Evolutionary conservation across 495 filamentous ascomycete genomes (phyloP).

Genomic region (Halenospora varia): DNA sequence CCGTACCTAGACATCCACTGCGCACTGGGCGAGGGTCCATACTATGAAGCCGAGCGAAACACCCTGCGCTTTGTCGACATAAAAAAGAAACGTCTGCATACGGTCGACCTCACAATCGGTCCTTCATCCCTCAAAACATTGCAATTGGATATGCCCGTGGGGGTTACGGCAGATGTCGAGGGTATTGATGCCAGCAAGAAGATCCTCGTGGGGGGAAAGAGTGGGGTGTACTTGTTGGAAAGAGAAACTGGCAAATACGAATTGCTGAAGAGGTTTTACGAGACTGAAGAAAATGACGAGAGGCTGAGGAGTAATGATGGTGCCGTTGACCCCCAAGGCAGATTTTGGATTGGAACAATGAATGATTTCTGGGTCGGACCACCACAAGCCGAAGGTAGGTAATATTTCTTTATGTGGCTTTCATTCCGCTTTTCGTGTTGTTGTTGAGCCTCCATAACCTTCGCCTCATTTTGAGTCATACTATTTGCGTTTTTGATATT

Average conservation of each 20-base stretch:
- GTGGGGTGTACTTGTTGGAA: constrained; percentile 73
- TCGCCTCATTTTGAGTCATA: no score
- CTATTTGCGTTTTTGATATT: no score
- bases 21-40: constrained; percentile 78
- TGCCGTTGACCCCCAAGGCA: constrained; percentile 70
- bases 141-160: constrained; percentile 63
- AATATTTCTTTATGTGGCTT: background rate
- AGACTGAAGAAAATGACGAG: constrained; percentile 40
- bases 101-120: constrained; percentile 62
- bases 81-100: constrained; percentile 71
- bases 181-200: constrained; percentile 56
- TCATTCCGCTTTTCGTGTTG: no score
- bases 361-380: constrained; percentile 61
- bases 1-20: constrained; percentile 74
- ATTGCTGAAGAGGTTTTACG: constrained; percentile 57
- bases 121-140: constrained; percentile 59
- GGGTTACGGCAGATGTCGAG: constrained; percentile 81
- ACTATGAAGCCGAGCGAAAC: constrained; percentile 63
- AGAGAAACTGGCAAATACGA: constrained; percentile 56
- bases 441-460: no score
- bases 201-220: constrained; percentile 76
- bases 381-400: constrained; percentile 50
- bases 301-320: constrained; percentile 74
- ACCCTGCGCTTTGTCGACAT: constrained; percentile 89
- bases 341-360: constrained; percentile 90